Conservation (phyloP, 1,139 yeast species). For the Saccharomyces pastorianus region DNA sequence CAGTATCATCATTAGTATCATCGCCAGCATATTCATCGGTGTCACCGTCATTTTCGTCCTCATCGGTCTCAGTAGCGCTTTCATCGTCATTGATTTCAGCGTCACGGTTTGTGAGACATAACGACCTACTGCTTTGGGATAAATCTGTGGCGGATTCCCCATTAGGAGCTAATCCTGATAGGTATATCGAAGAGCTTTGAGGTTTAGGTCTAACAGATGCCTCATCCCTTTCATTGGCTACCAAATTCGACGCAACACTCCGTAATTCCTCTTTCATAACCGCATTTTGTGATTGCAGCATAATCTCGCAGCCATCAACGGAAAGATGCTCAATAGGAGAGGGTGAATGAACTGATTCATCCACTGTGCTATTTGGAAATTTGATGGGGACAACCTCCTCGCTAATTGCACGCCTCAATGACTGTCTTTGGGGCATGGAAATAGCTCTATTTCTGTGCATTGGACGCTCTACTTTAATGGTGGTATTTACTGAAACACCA, state of each 20-base stretch:
- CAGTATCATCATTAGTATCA: slow-evolving; percentile 9
- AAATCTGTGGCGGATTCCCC: neutral
- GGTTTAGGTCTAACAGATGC: neutral
- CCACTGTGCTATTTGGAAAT: neutral
- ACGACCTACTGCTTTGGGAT: neutral
- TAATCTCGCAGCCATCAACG: neutral
- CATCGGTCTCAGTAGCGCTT: slow-evolving; percentile 1
- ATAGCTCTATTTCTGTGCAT: neutral
- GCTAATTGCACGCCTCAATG: neutral
- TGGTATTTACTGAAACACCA: neutral
- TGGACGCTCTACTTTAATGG: neutral
- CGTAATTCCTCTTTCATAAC: neutral
- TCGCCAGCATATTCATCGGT: slow-evolving; percentile 9
- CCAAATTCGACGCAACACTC: slow-evolving; percentile 4
- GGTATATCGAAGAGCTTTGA: neutral
- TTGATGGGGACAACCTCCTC: neutral
- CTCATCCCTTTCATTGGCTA: slow-evolving; percentile 1
- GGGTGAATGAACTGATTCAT: neutral
- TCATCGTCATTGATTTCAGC: slow-evolving; percentile 1
- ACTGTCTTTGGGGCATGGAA: neutral
- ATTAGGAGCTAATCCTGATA: neutral
- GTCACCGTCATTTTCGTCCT: slow-evolving; percentile 9
- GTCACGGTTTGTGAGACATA: neutral
- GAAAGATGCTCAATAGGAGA: neutral
- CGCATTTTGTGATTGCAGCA: neutral